phyloP scores from a whole-genome alignment of 106 monocot genomes.

The Platanthera zijinensis region DNA sequence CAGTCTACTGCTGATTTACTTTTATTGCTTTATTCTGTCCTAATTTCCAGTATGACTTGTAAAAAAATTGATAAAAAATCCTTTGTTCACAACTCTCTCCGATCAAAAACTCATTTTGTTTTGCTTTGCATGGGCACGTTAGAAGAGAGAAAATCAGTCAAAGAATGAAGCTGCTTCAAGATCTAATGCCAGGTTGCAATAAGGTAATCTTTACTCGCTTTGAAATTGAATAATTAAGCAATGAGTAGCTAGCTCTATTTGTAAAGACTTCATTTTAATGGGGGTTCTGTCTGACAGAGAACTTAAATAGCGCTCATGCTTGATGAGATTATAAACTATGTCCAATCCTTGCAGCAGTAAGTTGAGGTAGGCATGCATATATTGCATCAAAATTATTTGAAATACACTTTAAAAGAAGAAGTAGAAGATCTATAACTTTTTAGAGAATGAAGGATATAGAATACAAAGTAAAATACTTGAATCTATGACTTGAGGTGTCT shows the following conservation, averaged over 20 bases:
- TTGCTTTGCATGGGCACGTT: conserved; percentile 24
- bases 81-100: background rate
- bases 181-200: no score
- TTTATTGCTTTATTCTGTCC: no score
- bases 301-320: conserved; percentile 56
- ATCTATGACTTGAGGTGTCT: no score
- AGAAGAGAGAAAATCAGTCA: conserved; percentile 79
- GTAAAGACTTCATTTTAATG: background rate
- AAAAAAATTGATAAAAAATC: background rate
- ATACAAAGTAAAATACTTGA: no score
- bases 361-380: conserved; percentile 43
- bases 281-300: conserved; percentile 18
- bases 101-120: background rate
- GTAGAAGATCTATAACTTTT: background rate
- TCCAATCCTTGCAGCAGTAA: conserved; percentile 51
- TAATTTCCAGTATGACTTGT: conserved; percentile 31
- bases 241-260: background rate
- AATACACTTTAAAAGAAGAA: background rate
- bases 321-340: conserved; percentile 64
- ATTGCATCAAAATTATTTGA: background rate
- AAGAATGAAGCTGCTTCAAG: conserved; percentile 79
- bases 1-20: no score
- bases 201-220: conserved; percentile 22
- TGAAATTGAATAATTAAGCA: background rate
- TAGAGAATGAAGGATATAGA: no score